These are phyloP conservation scores for Lodderomyces jiufengensis DNA, from an alignment of 1,139 yeast species.

Conservation along the genomic window DNA sequence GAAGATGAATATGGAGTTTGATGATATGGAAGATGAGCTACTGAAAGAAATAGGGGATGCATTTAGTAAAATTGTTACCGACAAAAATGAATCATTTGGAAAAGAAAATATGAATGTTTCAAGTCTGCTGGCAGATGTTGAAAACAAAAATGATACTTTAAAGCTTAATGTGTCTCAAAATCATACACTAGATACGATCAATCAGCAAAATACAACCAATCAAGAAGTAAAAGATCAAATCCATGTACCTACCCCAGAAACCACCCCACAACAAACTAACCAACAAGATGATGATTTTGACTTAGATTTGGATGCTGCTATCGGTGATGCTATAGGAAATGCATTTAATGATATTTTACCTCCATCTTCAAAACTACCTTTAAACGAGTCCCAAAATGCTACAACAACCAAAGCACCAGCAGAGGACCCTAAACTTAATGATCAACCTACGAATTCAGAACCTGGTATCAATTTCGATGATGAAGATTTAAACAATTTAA, in stretches of 20 bases:
- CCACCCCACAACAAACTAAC: too few species aligned
- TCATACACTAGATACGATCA: too few species aligned
- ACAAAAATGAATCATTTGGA: too few species aligned
- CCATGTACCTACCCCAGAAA: too few species aligned
- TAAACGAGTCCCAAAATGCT: too few species aligned
- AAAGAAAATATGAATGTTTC: too few species aligned
- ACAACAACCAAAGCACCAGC: neutral
- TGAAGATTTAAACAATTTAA: slow-evolving; percentile 15
- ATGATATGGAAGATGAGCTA: slow-evolving; percentile 12
- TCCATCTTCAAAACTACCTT: slow-evolving; percentile 1
- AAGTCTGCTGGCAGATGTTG: too few species aligned
- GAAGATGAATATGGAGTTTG: too few species aligned
- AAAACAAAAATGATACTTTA: too few species aligned
- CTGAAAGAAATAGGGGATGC: slow-evolving; percentile 12
- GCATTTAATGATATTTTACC: slow-evolving; percentile 20
- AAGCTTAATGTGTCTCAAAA: too few species aligned
- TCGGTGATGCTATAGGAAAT: slow-evolving; percentile 28
- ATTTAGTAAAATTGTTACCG: slow-evolving; percentile 16
- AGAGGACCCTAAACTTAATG: too few species aligned
- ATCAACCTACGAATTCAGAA: too few species aligned
- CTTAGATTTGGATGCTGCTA: slow-evolving; percentile 11
- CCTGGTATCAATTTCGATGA: slow-evolving; percentile 7
- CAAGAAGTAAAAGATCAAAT: neutral
- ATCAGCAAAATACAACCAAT: neutral
- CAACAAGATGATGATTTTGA: slow-evolving; percentile 7